phyloP scores from a whole-genome alignment of 2,329 filamentous ascomycete genomes.

The Coniochaeta hoffmannii region DNA sequence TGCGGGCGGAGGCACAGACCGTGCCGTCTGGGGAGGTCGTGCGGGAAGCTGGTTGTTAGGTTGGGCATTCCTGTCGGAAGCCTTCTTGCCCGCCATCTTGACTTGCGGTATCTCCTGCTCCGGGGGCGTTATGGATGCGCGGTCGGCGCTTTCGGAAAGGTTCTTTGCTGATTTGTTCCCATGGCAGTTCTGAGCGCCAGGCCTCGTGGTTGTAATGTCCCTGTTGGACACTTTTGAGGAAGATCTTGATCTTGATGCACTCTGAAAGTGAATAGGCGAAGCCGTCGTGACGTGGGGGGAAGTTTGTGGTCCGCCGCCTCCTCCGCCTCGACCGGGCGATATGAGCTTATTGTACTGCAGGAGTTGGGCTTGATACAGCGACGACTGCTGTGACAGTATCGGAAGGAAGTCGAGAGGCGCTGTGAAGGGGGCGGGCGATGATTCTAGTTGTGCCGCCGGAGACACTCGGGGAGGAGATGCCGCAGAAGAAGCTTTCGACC shows the following conservation, averaged over 20 bases:
- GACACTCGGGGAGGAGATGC: constrained; percentile 22
- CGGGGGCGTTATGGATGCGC: constrained; percentile 47
- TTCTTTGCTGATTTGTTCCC: constrained; percentile 54
- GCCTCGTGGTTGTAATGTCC: constrained; percentile 38
- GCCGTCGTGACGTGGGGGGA: constrained; percentile 47
- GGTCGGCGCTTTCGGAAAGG: constrained; percentile 49
- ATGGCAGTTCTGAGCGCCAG: constrained; percentile 49
- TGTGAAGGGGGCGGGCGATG: background rate
- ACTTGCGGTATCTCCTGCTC: constrained; percentile 38
- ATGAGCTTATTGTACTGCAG: constrained; percentile 60
- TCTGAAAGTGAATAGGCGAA: constrained; percentile 48
- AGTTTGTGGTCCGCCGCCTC: constrained; percentile 47
- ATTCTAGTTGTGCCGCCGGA: background rate
- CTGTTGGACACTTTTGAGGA: constrained; percentile 53
- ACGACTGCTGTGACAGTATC: constrained; percentile 45
- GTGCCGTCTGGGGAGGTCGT: background rate
- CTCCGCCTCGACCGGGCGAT: constrained; percentile 40
- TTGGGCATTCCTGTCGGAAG: constrained; percentile 12
- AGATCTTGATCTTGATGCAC: constrained; percentile 49
- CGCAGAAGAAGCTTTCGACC: constrained; percentile 25
- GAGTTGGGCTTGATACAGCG: constrained; percentile 54
- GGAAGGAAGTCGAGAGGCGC: background rate
- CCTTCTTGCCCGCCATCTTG: constrained; percentile 37
- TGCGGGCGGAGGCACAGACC: background rate
- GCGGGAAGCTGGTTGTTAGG: constrained; percentile 9